Evolutionary conservation across 768 basidiomycete species (phyloP).

Genomic region (Amanita fuliginea): DNA sequence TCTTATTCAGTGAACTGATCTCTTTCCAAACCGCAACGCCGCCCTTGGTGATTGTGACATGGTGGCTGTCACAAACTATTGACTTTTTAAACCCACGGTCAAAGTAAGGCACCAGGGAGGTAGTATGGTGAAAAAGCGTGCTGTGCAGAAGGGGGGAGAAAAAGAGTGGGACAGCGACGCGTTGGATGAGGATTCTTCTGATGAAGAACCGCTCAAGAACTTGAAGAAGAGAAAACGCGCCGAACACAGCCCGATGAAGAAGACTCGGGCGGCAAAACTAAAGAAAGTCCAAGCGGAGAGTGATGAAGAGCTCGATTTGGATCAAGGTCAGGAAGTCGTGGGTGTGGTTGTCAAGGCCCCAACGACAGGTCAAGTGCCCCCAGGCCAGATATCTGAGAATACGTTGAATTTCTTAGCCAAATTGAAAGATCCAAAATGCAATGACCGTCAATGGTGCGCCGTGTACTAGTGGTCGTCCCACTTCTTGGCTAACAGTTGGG

Average conservation of each 20-base stretch:
- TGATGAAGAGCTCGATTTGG: constrained; percentile 33
- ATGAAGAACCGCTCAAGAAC: constrained; percentile 9
- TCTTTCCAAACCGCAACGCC: no score
- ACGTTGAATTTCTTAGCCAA: constrained; percentile 68
- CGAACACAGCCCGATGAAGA: constrained; percentile 7
- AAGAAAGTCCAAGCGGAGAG: constrained; percentile 13
- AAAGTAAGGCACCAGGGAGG: no score
- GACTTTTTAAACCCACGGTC: no score
- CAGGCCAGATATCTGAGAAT: constrained; percentile 80
- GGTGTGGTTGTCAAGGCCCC: constrained; percentile 76
- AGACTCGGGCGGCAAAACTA: constrained; percentile 14
- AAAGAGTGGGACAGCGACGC: constrained; percentile 29
- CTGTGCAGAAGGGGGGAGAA: neutral
- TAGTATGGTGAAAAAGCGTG: neutral
- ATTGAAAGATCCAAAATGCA: constrained; percentile 63
- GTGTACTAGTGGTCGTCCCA: no score
- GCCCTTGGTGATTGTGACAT: no score
- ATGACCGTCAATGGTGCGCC: constrained; percentile 80
- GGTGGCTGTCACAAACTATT: no score
- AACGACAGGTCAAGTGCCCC: constrained; percentile 72
- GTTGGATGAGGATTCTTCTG: constrained; percentile 26
- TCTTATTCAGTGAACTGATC: no score
- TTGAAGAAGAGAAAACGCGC: constrained; percentile 16
- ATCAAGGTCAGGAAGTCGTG: constrained; percentile 60
- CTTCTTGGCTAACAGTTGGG: neutral